Conservation (phyloP, 164 flowering plant genomes). For the Aristolochia contorta region DNA sequence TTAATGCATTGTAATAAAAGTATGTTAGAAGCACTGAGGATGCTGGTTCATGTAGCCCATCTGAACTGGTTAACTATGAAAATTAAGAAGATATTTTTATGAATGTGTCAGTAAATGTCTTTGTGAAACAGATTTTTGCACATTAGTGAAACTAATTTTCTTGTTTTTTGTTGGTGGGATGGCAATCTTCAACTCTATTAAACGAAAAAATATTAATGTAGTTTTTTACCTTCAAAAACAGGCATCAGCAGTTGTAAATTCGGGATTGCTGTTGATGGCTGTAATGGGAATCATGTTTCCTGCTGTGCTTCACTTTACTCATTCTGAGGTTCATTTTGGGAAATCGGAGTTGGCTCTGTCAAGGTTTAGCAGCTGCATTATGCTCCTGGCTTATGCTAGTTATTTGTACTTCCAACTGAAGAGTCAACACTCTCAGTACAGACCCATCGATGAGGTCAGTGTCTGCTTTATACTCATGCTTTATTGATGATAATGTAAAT, state of each 20-base stretch:
- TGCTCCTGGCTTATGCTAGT: conserved; percentile 67
- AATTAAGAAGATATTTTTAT: too few species aligned
- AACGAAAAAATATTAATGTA: conserved; percentile 6
- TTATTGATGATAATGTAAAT: too few species aligned
- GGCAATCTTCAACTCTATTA: background rate
- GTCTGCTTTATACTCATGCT: background rate
- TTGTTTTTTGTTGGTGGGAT: background rate
- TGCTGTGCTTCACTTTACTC: conserved; percentile 64
- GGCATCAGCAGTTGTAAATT: conserved; percentile 63
- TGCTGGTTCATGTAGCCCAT: too few species aligned
- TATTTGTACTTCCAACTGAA: conserved; percentile 60
- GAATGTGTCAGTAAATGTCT: too few species aligned
- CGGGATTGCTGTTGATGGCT: conserved; percentile 72
- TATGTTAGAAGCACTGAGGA: too few species aligned
- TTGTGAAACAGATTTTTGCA: too few species aligned
- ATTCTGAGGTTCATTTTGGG: conserved; percentile 51
- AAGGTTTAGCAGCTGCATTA: conserved; percentile 66
- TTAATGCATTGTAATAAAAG: too few species aligned
- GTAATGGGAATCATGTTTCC: conserved; percentile 70
- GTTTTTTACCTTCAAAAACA: conserved; percentile 19
- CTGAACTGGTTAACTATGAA: too few species aligned
- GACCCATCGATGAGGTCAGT: conserved; percentile 40
- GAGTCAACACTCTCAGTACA: conserved; percentile 36
- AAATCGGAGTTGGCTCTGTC: conserved; percentile 66
- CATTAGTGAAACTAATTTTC: background rate